These are phyloP conservation scores for Sugiyamaella valdiviana DNA, from an alignment of 805 yeast genomes.

Conservation along the genomic window DNA sequence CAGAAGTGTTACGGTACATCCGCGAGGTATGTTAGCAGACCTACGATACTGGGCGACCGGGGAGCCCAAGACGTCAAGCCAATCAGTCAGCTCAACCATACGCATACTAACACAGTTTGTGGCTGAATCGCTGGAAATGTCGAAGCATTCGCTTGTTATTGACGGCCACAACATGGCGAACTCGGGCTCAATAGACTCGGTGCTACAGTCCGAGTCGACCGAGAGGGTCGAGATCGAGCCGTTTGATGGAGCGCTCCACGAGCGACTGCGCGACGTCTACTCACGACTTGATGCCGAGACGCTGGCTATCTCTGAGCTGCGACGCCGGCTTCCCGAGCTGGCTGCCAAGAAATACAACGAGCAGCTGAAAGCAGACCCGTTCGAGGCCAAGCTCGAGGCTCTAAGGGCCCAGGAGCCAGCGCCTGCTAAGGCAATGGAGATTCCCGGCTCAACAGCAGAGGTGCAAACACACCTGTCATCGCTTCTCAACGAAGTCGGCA, in stretches of 20 bases:
- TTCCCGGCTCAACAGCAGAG: not conserved
- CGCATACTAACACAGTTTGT: constrained; percentile 34
- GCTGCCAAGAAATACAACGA: constrained; percentile 32
- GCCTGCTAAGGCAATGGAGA: not conserved
- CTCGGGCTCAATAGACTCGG: constrained; percentile 21
- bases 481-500: not conserved
- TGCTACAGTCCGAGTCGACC: constrained; percentile 18
- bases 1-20: constrained; percentile 36
- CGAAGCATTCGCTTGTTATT: constrained; percentile 49
- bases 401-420: not conserved
- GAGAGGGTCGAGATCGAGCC: constrained; percentile 49
- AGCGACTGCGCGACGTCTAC: constrained; percentile 49
- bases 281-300: constrained; percentile 58
- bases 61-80: too few species aligned
- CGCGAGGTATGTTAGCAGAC: constrained; percentile 15
- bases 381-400: not conserved
- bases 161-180: constrained; percentile 45
- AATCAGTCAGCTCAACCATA: too few species aligned
- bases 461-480: not conserved
- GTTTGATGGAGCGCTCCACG: constrained; percentile 60
- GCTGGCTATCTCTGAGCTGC: constrained; percentile 46
- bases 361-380: not conserved
- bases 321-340: constrained; percentile 36
- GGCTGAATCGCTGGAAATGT: constrained; percentile 50
- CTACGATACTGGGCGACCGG: not conserved